Base-by-base conservation (phyloP, 192 early-diverging fungal genomes). In the Backusella tuberculispora region DNA sequence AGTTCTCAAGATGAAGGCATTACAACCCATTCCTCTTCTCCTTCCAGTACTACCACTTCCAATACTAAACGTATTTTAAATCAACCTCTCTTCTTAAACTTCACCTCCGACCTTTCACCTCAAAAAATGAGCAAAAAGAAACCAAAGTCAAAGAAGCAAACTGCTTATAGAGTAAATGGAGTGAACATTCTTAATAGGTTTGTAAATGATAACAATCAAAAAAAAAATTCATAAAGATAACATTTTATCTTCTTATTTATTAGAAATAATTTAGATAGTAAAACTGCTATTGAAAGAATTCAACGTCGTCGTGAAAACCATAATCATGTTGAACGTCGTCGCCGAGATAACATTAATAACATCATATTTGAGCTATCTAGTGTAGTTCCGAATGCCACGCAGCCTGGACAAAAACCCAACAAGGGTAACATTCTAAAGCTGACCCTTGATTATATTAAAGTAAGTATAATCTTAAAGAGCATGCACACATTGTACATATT, bases 261-360 rank as follows among this genome's bases (percentile, higher is more conserved):
- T 41, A 80, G 79, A 40, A 80, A 76, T 63, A 69, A 73, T 63
- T 44, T 80, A 42, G 79, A 80, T 63, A 80, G 79, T 41, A 80
- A 89, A 67, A 91, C 89, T 0, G 90, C 90, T 15, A 86, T 91
- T n/a, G 90, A 93, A 80, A 85, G 90, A 75, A 80, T 93, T 70
- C 87, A 91, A 73, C 82, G 89, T n/a, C 88, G 92, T 38, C 84
- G 92, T 70, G 92, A 91, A 80, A 92, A 92, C 81, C 92, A 93
- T 76, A 93, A 93, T 76, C 88, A 88, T 78, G 89, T 93, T 6
- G 92, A 93, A 77, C 83, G 92, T 34, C 88, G 90, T 66, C 88
- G 92, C 50, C 84, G 92, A 24, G 90, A 93, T 82, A 90, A 88
- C 50, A 89, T 93, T 69, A 93, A 93, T 76, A 85, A 89, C 73